Evolutionary conservation across 83 land plant genomes (phyloP).

Genomic region (Picea engelmannii): DNA sequence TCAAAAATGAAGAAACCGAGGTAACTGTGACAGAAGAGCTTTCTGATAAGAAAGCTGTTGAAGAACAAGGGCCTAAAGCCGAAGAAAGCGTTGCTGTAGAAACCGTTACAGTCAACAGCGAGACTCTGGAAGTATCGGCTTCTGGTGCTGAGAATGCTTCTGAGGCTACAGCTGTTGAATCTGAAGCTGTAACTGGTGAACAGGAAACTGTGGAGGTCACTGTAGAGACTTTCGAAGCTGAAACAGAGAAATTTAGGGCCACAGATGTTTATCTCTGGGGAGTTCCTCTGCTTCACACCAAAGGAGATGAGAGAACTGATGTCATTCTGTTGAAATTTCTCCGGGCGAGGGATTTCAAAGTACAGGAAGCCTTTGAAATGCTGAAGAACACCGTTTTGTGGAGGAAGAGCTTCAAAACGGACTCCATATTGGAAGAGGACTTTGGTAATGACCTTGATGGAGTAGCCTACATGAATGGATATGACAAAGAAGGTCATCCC

Average conservation of each 20-base stretch:
- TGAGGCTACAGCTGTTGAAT: too few species aligned
- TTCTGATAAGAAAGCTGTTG: background rate
- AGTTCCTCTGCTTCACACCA: slow-evolving; percentile 49
- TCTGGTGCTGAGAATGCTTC: too few species aligned
- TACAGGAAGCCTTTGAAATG: slow-evolving; percentile 38
- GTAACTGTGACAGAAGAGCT: background rate
- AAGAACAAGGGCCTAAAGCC: background rate
- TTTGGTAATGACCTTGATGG: slow-evolving; percentile 19
- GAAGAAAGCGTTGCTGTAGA: slow-evolving; percentile 8
- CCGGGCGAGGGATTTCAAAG: slow-evolving; percentile 60
- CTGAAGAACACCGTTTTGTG: slow-evolving; percentile 38
- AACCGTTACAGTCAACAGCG: too few species aligned
- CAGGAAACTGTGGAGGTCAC: too few species aligned
- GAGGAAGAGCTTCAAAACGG: slow-evolving; percentile 33
- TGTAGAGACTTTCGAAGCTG: too few species aligned
- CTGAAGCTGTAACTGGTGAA: too few species aligned
- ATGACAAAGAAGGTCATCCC: too few species aligned
- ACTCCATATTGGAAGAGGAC: slow-evolving; percentile 33
- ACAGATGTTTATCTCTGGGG: slow-evolving; percentile 53
- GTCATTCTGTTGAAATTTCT: slow-evolving; percentile 54
- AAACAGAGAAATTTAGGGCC: too few species aligned
- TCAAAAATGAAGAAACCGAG: background rate
- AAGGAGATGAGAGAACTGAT: slow-evolving; percentile 34
- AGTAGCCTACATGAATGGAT: too few species aligned
- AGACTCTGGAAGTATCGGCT: too few species aligned